phyloP scores from a whole-genome alignment of 2,329 filamentous ascomycete species.

The Neurospora sp. region DNA sequence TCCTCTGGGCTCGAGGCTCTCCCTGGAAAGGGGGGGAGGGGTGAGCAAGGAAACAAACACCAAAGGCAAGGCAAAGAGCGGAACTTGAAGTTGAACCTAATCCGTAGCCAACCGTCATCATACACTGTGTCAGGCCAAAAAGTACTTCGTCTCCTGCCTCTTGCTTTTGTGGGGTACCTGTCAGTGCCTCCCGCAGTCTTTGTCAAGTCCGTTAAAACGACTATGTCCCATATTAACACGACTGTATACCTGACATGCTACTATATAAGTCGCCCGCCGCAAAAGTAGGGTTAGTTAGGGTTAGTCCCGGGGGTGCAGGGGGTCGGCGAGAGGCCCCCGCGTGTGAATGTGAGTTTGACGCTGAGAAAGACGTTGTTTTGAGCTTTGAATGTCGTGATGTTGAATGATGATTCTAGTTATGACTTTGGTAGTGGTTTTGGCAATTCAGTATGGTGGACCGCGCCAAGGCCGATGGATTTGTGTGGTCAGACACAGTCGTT shows the following conservation, averaged over 20 bases:
- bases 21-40: background rate
- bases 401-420: background rate
- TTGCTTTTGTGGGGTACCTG: background rate
- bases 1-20: background rate
- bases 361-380: background rate
- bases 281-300: background rate
- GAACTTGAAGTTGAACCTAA: background rate
- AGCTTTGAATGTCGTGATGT: background rate
- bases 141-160: background rate
- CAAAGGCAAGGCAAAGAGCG: background rate
- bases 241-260: too few relatives aligned
- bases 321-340: background rate
- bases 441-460: too few relatives aligned
- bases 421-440: too few relatives aligned
- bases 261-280: too few relatives aligned
- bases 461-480: too few relatives aligned
- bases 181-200: background rate
- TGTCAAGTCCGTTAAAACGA: background rate
- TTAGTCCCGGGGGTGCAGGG: background rate
- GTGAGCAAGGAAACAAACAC: background rate
- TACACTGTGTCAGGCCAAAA: background rate
- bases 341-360: background rate
- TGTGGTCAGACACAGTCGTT: too few relatives aligned
- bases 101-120: background rate
- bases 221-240: too few relatives aligned